Percentiles rank a stretch among this genome's conserved stretches.
These are phyloP conservation scores for Pythium aquatile DNA, from an alignment of 352 stramenopile species.

Conservation along the genomic window DNA sequence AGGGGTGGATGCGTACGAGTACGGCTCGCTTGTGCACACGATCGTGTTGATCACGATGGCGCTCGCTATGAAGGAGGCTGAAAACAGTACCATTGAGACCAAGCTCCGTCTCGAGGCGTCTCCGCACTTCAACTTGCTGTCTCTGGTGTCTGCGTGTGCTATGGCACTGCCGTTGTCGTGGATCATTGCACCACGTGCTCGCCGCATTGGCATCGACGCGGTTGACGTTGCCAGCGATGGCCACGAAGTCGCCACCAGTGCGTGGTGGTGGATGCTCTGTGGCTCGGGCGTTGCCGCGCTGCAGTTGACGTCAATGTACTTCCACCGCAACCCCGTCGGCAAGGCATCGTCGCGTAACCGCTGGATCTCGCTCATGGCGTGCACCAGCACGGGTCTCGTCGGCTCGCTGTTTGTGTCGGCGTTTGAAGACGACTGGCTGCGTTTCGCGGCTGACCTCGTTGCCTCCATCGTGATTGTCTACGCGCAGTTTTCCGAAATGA, in stretches of 20 bases:
- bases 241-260: conserved; percentile 4
- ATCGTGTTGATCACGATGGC: conserved; percentile 44
- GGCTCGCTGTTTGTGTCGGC: conserved; percentile 39
- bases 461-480: conserved; percentile 54
- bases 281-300: conserved; percentile 23
- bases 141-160: conserved; percentile 31
- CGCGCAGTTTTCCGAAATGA: conserved; percentile 39
- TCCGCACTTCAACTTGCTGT: conserved; percentile 42
- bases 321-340: conserved; percentile 27
- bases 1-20: conserved; percentile 56
- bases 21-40: conserved; percentile 60
- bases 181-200: conserved; percentile 29
- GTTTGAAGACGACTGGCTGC: conserved; percentile 54
- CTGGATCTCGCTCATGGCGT: conserved; percentile 40
- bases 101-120: conserved; percentile 26
- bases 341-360: conserved; percentile 30
- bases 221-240: conserved; percentile 11
- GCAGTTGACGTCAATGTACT: conserved; percentile 32
- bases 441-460: conserved; percentile 34
- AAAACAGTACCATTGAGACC: conserved; percentile 28
- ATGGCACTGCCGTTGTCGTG: conserved; percentile 36
- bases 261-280: conserved; percentile 23
- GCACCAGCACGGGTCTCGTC: conserved; percentile 36
- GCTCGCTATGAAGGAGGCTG: conserved; percentile 35
- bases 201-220: conserved; percentile 34